A percentile compares a stretch with the other conserved stretches of the same genome.
Conservation (phyloP, 805 yeast species). For the Suhomyces faveliae region DNA sequence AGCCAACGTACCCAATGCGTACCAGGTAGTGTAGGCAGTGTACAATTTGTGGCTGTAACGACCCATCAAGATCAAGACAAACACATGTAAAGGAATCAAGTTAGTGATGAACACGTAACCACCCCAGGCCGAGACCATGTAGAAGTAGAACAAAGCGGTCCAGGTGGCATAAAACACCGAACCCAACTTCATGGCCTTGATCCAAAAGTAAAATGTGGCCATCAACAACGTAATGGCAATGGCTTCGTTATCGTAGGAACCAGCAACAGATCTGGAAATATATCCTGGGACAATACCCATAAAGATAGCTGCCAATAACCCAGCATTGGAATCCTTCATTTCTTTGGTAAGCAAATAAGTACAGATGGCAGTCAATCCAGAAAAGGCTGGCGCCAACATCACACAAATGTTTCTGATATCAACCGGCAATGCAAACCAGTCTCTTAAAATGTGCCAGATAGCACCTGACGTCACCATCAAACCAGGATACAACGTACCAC, state of each 20-base stretch:
- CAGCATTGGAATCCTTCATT: conserved; percentile 87
- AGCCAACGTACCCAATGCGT: conserved; percentile 93
- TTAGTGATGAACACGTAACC: conserved; percentile 98
- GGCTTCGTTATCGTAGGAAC: conserved; percentile 98
- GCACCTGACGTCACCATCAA: conserved; percentile 96
- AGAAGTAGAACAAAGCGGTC: conserved; percentile 87
- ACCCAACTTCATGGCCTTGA: conserved; percentile 88
- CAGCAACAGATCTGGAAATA: conserved; percentile 97
- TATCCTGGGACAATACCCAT: conserved; percentile 99
- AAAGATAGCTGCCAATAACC: conserved; percentile 86
- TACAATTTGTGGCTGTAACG: conserved; percentile 81
- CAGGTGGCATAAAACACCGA: conserved; percentile 79
- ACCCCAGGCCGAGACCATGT: conserved; percentile 99
- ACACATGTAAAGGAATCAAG: conserved; percentile 92
- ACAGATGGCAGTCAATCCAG: conserved; percentile 87
- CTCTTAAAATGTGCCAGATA: conserved; percentile 70
- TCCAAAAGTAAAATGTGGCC: conserved; percentile 96
- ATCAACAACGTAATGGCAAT: conserved; percentile 93
- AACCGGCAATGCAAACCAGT: conserved; percentile 69
- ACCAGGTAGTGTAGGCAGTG: conserved; percentile 95
- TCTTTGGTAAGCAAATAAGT: conserved; percentile 86
- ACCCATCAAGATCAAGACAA: conserved; percentile 89
- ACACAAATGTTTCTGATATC: conserved; percentile 97
- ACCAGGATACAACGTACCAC: conserved; percentile 98
- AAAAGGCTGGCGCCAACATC: conserved; percentile 92